phyloP scores from a whole-genome alignment of 1,284 basidiomycete species.

The Tilletia horrida region DNA sequence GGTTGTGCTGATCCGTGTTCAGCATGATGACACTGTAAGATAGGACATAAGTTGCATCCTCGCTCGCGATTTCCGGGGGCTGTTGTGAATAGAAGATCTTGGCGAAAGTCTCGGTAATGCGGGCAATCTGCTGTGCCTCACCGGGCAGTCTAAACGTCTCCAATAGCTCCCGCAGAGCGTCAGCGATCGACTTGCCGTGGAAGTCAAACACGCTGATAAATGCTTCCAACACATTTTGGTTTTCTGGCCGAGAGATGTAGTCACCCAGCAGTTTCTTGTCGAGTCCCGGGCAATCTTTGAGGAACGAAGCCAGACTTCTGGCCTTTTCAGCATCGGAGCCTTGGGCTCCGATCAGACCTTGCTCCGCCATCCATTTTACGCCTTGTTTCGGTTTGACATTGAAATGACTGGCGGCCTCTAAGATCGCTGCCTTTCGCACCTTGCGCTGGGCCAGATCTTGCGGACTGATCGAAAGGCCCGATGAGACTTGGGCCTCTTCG shows the following conservation, averaged over 20 bases:
- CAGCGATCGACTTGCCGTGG: constrained; percentile 81
- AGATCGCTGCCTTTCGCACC: constrained; percentile 77
- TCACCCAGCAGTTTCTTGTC: constrained; percentile 95
- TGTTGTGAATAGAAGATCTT: constrained; percentile 79
- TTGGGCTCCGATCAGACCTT: constrained; percentile 64
- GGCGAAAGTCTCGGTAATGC: constrained; percentile 94
- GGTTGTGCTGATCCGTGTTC: constrained; percentile 95
- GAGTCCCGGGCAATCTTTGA: constrained; percentile 78
- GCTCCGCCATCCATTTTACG: constrained; percentile 67
- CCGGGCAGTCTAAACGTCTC: constrained; percentile 94
- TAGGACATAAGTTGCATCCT: constrained; percentile 91
- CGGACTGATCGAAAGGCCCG: constrained; percentile 24
- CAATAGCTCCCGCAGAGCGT: constrained; percentile 89
- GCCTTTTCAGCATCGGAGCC: constrained; percentile 38
- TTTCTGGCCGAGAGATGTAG: constrained; percentile 85
- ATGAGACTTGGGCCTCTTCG: constrained; percentile 16
- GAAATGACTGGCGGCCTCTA: constrained; percentile 81
- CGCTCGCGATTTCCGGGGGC: constrained; percentile 84
- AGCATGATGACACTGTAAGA: constrained; percentile 97
- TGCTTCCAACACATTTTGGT: constrained; percentile 76
- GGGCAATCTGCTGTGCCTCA: constrained; percentile 86
- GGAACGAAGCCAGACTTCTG: constrained; percentile 66
- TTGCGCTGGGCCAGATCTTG: constrained; percentile 69
- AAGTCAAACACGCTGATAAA: constrained; percentile 91
- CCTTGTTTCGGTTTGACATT: constrained; percentile 94